Conservation (phyloP, 352 stramenopile species). For the Pythium rhizo-oryzae region DNA sequence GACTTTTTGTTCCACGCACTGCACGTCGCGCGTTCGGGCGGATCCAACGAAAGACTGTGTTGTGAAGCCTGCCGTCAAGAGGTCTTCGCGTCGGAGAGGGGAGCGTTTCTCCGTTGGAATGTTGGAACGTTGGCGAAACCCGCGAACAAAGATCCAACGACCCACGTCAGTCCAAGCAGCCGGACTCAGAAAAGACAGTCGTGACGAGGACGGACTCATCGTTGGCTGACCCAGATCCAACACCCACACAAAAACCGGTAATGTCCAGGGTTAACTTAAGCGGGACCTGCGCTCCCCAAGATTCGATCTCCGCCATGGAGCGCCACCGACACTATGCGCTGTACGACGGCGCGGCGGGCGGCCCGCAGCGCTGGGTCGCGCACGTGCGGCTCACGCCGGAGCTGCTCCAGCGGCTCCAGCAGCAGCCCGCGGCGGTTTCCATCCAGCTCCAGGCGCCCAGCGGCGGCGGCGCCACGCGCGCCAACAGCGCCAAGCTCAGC, state of each 20-base stretch:
- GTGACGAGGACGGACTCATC: background rate
- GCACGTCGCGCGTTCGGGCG: background rate
- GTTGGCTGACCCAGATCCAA: background rate
- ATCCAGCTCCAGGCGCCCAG: constrained; percentile 38
- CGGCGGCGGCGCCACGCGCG: constrained; percentile 28
- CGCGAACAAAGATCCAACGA: constrained; percentile 4
- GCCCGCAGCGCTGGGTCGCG: constrained; percentile 54
- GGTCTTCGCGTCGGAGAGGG: too few species aligned
- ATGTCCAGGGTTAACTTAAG: constrained; percentile 27
- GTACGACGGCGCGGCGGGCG: constrained; percentile 47
- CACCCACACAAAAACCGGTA: constrained; percentile 14
- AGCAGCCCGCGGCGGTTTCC: constrained; percentile 30
- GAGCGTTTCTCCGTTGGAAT: background rate
- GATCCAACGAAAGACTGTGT: too few species aligned
- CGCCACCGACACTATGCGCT: constrained; percentile 62
- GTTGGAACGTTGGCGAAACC: background rate
- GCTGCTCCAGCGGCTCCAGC: constrained; percentile 61
- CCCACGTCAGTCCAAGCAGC: constrained; percentile 1
- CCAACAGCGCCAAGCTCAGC: constrained; percentile 33
- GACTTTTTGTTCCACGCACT: constrained; percentile 2
- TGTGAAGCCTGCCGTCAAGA: too few species aligned
- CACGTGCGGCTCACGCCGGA: constrained; percentile 78
- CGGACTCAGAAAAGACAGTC: background rate
- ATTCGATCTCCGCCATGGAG: constrained; percentile 15
- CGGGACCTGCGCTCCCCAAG: background rate